Percentiles rank a stretch among this genome's conserved stretches.
Conservation (phyloP, 1,284 basidiomycete genomes). For the Heterobasidion occidentale region DNA sequence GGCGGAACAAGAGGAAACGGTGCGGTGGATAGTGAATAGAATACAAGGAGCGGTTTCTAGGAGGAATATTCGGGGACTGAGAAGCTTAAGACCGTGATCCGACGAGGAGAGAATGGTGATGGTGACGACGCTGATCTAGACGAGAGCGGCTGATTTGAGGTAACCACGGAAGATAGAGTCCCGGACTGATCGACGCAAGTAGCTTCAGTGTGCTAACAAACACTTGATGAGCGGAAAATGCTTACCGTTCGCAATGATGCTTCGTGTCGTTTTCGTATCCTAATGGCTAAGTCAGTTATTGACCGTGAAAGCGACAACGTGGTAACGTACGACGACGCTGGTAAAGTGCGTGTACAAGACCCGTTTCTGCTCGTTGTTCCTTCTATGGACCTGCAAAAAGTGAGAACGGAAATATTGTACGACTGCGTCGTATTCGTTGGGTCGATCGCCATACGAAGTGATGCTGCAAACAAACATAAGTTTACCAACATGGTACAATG, state of each 20-base stretch:
- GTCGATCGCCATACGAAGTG: constrained; percentile 71
- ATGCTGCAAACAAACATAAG: constrained; percentile 38
- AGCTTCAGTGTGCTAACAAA: constrained; percentile 7
- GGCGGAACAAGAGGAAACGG: no score
- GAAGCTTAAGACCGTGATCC: no score
- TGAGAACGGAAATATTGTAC: constrained; percentile 79
- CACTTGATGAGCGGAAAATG: constrained; percentile 3
- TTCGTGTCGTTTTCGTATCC: constrained; percentile 76
- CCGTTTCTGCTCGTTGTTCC: constrained; percentile 69
- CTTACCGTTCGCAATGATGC: constrained; percentile 72
- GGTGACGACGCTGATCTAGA: constrained; percentile 21
- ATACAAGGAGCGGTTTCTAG: no score
- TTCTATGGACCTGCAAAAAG: constrained; percentile 72
- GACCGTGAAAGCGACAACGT: not conserved
- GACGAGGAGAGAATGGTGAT: no score
- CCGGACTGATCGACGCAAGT: constrained; percentile 37
- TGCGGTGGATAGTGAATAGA: no score
- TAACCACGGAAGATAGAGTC: constrained; percentile 70
- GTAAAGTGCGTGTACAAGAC: constrained; percentile 76
- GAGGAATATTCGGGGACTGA: not conserved
- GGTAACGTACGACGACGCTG: constrained; percentile 59
- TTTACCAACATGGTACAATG: not conserved
- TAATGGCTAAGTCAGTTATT: constrained; percentile 18
- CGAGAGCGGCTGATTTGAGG: constrained; percentile 61
- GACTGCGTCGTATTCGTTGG: constrained; percentile 72